These are phyloP conservation scores for Psilocybe cyanescens DNA, from an alignment of 768 basidiomycete species.

Conservation along the genomic window DNA sequence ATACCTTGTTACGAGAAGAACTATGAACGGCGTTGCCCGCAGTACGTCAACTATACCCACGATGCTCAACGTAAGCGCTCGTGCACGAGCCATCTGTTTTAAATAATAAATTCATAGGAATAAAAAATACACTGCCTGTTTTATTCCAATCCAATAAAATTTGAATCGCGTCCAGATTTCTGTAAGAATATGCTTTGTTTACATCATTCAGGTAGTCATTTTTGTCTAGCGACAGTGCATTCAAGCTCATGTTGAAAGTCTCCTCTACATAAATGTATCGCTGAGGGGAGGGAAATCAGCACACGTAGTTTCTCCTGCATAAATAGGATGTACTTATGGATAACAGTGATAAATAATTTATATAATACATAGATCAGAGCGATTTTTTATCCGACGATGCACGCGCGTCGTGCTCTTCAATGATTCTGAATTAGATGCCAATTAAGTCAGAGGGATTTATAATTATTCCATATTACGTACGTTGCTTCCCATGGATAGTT, in stretches of 20 bases:
- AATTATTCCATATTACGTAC: conserved; percentile 42
- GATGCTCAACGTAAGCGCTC: conserved; percentile 2
- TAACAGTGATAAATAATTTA: background rate
- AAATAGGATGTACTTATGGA: background rate
- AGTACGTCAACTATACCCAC: background rate
- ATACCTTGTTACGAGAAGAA: background rate
- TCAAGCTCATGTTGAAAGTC: background rate
- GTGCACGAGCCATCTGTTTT: conserved; percentile 6
- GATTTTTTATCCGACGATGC: conserved; percentile 34
- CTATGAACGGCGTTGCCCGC: background rate
- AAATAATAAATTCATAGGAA: background rate
- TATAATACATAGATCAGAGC: background rate
- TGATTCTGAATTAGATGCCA: conserved; percentile 50
- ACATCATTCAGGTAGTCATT: background rate
- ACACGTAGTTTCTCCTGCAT: background rate
- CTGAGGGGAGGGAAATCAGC: too few species aligned
- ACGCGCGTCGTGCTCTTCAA: conserved; percentile 74
- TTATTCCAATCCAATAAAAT: too few species aligned
- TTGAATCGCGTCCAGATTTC: too few species aligned
- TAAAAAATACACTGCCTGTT: too few species aligned
- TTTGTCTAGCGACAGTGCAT: background rate
- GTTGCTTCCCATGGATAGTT: conserved; percentile 86
- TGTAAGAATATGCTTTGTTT: background rate
- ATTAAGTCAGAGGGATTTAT: background rate
- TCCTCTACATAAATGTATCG: background rate